Base-by-base conservation (phyloP, 2,329 filamentous ascomycete genomes). In the Cladorrhinum sp. region DNA sequence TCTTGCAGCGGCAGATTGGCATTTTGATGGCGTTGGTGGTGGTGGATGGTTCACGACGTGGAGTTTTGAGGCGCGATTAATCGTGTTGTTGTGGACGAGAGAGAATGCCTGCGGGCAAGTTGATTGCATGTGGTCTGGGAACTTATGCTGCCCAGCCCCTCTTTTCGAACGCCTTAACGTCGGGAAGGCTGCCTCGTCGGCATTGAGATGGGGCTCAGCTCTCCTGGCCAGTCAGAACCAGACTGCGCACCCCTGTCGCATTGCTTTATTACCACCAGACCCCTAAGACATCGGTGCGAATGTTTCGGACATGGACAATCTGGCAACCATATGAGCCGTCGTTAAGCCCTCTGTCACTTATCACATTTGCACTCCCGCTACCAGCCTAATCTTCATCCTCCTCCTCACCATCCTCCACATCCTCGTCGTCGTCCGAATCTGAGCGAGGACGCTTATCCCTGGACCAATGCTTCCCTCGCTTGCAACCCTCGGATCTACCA, bases 1-100 rank as follows among this genome's bases (percentile, higher is more conserved):
- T 55, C 16, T 55, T 36, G 32, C 52, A 55, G 9, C 20, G 10
- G 32, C 52, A 55, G 20, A 55, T 36, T 22, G 52, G 52, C 52
- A 55, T 55, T 13, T 24, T 41, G 41, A 45, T 45, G 41, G 41
- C n/a, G n/a, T n/a, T 45, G 41, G 7, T 45, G 41, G 4, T 18
- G 36, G n/a, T 16, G 4, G 41, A 12, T 16, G 16, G 41, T 45
- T 8, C 5, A 20, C 16, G 41, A 4, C 3, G 32, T 12, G 32
- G 16, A 12, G 9, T 4, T 36, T 13, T 36, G 32, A 12, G 3
- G 32, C 10, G 32, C 9, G 32, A 12, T 36, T 36, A 16, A 13
- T 45, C 7, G 20, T 45, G 41, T 45, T 22, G 8, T 18, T 45
- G 41, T 45, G 5, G 10, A n/a, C 18, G 41, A n/a, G n/a, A 22